Conservation (phyloP, 495 filamentous ascomycete genomes). For the Podospora tetraspora region DNA sequence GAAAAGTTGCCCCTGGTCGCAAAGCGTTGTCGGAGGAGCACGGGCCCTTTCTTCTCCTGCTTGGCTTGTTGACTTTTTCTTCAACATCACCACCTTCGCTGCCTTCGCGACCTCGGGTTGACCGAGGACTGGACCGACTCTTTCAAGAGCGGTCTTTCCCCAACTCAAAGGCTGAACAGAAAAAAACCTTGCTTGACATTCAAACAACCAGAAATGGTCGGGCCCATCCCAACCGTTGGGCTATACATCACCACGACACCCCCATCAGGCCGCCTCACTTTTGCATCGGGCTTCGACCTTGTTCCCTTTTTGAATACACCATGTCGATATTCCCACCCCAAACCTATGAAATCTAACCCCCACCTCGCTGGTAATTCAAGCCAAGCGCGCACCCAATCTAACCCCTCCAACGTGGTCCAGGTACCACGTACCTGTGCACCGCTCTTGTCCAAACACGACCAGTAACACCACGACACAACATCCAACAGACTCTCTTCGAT, state of each 20-base stretch:
- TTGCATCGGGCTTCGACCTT: constrained; percentile 1
- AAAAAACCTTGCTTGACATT: no score
- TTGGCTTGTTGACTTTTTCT: neutral
- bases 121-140: neutral
- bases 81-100: no score
- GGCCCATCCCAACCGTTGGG: constrained; percentile 8
- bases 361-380: neutral
- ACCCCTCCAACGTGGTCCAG: neutral
- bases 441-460: neutral
- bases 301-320: neutral
- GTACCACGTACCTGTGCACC: neutral
- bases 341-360: neutral
- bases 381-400: neutral
- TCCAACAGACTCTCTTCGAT: neutral
- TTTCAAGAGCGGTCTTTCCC: neutral
- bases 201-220: neutral
- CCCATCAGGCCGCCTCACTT: constrained; percentile 23
- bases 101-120: neutral
- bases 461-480: neutral
- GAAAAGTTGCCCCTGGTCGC: neutral
- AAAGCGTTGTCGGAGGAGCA: neutral
- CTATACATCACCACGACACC: neutral
- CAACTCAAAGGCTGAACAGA: no score
- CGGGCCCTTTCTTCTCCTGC: neutral
- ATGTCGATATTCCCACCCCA: neutral